Conservation (phyloP, 192 early-diverging fungal genomes). For the Haplosporangium gracile region DNA sequence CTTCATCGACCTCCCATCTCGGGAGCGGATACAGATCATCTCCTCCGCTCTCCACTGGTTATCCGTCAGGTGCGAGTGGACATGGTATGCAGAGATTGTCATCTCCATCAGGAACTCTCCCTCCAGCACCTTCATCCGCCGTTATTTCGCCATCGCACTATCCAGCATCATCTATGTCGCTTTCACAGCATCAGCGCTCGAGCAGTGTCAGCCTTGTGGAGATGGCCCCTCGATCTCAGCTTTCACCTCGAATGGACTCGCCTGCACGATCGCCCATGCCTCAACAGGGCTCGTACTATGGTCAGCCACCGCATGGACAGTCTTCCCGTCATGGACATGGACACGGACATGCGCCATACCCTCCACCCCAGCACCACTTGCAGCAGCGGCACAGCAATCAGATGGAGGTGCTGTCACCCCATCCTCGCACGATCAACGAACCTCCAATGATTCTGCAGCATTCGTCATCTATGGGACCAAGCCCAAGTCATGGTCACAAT, state of each 20-base stretch:
- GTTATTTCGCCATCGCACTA: slow-evolving; percentile 25
- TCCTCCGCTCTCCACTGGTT: slow-evolving; percentile 1
- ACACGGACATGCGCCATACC: slow-evolving; percentile 23
- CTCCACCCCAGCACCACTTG: slow-evolving; percentile 3
- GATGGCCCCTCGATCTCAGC: slow-evolving; percentile 22
- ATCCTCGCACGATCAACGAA: slow-evolving; percentile 22
- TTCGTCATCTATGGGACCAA: neutral
- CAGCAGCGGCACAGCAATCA: slow-evolving; percentile 25
- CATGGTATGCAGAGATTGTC: slow-evolving; percentile 21
- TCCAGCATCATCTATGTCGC: neutral
- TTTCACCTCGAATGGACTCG: slow-evolving; percentile 25
- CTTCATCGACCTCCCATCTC: neutral
- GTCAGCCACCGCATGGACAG: slow-evolving; percentile 17
- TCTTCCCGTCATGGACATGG: slow-evolving; percentile 1
- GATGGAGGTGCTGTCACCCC: slow-evolving; percentile 28
- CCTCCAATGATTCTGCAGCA: slow-evolving; percentile 20
- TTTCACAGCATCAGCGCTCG: slow-evolving; percentile 34
- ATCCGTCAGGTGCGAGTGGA: neutral
- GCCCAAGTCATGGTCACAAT: slow-evolving; percentile 12
- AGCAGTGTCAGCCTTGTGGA: slow-evolving; percentile 42
- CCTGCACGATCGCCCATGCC: slow-evolving; percentile 39
- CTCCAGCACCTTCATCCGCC: slow-evolving; percentile 17
- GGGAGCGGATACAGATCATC: slow-evolving; percentile 31
- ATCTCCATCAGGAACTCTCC: slow-evolving; percentile 18
- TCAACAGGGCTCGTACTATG: slow-evolving; percentile 38